Evolutionary conservation across 139 green algal genomes (phyloP).

Genomic region (Spirogloea muscicola): DNA sequence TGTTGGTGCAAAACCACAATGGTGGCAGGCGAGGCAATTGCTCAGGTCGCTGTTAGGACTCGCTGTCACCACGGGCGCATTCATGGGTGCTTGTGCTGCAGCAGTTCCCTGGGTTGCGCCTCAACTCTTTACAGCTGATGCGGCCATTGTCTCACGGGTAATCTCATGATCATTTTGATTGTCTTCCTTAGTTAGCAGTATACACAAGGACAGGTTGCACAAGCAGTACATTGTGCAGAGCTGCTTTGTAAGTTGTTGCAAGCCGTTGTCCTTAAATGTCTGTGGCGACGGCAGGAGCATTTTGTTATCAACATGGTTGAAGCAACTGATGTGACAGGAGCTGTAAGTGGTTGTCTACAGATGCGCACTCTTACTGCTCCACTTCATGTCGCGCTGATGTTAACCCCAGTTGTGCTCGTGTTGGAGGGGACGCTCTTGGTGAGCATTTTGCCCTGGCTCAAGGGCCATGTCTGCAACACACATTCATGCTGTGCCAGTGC

Average conservation of each 20-base stretch:
- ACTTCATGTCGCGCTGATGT: slow-evolving; percentile 1
- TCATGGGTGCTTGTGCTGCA: not conserved
- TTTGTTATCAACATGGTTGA: no score
- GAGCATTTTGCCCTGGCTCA: no score
- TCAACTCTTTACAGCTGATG: not conserved
- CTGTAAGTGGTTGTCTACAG: slow-evolving; percentile 1
- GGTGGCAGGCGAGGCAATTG: slow-evolving; percentile 2
- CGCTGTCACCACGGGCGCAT: not conserved
- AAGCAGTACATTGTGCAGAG: no score
- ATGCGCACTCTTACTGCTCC: not conserved
- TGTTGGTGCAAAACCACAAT: no score
- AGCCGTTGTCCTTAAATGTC: no score
- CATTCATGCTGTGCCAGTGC: no score
- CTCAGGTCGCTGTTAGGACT: slow-evolving; percentile 17
- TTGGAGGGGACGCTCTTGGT: slow-evolving; percentile 27
- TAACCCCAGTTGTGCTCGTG: slow-evolving; percentile 17
- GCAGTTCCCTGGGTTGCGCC: slow-evolving; percentile 7
- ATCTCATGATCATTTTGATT: not conserved
- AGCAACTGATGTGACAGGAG: no score
- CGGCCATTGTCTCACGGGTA: slow-evolving; percentile 23
- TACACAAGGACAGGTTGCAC: no score
- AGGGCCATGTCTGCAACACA: no score
- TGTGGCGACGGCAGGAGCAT: no score
- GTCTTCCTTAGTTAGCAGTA: not conserved
- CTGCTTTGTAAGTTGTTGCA: no score